Evolutionary conservation across 768 basidiomycete species (phyloP).

Genomic region (Boletus reticulatus): DNA sequence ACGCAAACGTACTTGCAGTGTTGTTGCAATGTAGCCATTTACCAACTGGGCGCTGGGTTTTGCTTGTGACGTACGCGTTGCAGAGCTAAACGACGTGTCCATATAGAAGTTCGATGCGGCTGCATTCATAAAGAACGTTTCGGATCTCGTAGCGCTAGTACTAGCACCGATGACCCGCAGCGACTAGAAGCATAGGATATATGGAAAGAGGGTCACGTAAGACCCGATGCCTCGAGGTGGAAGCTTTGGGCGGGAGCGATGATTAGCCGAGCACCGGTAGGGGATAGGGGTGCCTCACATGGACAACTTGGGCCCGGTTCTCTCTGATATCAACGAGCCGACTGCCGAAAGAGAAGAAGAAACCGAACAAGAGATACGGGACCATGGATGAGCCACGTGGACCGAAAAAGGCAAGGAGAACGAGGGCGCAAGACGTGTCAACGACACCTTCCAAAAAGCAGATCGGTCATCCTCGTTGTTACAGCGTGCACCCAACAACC

Average conservation of each 20-base stretch:
- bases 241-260: conserved; percentile 4
- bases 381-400: conserved; percentile 3
- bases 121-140: background rate
- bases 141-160: conserved; percentile 7
- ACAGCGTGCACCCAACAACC: conserved; percentile 7
- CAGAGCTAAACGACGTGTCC: background rate
- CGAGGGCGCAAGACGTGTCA: background rate
- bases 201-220: conserved; percentile 5
- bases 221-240: background rate
- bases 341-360: conserved; percentile 1
- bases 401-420: background rate
- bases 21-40: too few relatives aligned
- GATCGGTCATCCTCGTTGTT: conserved; percentile 17
- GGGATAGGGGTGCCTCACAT: background rate
- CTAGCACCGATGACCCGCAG: too few relatives aligned
- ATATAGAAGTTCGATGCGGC: background rate
- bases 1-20: background rate
- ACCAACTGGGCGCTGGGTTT: background rate
- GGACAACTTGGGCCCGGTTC: conserved; percentile 1
- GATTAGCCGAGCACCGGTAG: conserved; percentile 10
- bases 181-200: background rate
- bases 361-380: background rate
- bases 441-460: background rate
- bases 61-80: background rate
- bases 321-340: conserved; percentile 1